Evolutionary conservation across 2,329 filamentous ascomycete species (phyloP), one percentile per base, ranked within the genome.

Genomic region (Colletotrichum camelliae): DNA sequence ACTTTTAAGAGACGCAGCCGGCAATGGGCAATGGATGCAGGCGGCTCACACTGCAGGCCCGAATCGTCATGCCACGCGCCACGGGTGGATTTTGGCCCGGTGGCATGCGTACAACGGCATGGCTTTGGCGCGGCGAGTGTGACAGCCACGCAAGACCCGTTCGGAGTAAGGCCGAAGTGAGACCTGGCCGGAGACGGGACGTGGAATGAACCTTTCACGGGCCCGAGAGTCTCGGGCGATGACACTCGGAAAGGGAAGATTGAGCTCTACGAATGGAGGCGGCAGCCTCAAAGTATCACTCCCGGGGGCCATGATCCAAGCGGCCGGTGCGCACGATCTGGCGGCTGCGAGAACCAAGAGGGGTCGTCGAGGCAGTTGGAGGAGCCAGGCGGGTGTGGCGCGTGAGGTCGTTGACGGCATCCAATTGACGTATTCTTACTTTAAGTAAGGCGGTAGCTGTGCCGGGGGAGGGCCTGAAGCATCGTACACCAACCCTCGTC

Each of bases 131-230:
- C 60, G 29, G 60, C 21, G 48, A 60, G 21, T 71, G 72, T 66
- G 67, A 52, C 72, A 74, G 67, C 72, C 67, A 55, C 72, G 48
- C 67, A 74, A 48, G 60, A 16, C 48, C 48, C 16, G 33, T 60
- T 66, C 55, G 60, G 48, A 61, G 35, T 66, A 71, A 74, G 72
- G 72, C 67, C 71, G 67, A 61, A 66, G 35, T 71, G 48, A 74
- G 67, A 66, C 72, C 35, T 60, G 21, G 60, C 21, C 13, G 21
- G 60, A 55, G 48, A 48, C 68, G 37, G 60, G 37, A 55, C 27
- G 66, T 74, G 27, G 48, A 74, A 71, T 31, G 61, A 74, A 71
- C 61, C 21, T 35, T 73, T 65, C 57, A 10, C 37, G 57, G 58
- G 39, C 43, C 43, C 27, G 33, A 43, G n/a, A 39, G 37, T 39